Base-by-base conservation (phyloP, 768 basidiomycete species). In the Daedaleopsis nitida region DNA sequence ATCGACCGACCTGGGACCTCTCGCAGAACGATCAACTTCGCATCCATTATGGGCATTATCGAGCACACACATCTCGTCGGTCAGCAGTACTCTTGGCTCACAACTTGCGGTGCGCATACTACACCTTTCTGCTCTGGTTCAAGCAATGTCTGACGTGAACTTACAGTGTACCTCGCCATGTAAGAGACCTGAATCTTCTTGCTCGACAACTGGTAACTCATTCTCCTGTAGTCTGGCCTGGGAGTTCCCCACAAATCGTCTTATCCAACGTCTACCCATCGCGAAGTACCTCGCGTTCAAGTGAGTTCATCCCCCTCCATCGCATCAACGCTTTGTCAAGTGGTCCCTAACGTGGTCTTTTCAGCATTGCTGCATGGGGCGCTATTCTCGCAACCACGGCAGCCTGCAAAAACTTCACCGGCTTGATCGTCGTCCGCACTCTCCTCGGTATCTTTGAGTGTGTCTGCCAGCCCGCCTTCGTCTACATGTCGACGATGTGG, bases 401-500 rank as follows among this genome's bases (percentile, higher is more conserved):
- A 5, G 80, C 78, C 19, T 81, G 78, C 68, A 78, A 72, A 39
- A 77, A 76, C 64, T 80, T 80, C 60, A 66, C 74, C 8, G 77
- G 78, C 4, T 72, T 83, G 14, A 74, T 81, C 35, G 66, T 79
- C 34, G 81, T 83, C 11, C 69, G 82, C 47, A 83, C 81, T 27
- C 71, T 84, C 17, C 74, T 80, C 14, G 80, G 80, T 6, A 60
- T 79, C n/a, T 78, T 82, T 48, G 81, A 83, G 68, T 76, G 75
- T 55, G 77, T 80, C 23, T 80, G 80, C 58, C 80, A 81, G 64
- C 80, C 80, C 5, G 78, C 78, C 5, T 80, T 82, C 57, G 78
- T 81, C 21, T 80, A 74, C 58, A 64, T 82, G 74, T 79, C 82
- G 9, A 78, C 80, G 35, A 81, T 83, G 81, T 83, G 80, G 76